A percentile compares a stretch with the other conserved stretches of the same genome.
phyloP scores from a whole-genome alignment of 306 rosid species.

The Morella rubra region DNA sequence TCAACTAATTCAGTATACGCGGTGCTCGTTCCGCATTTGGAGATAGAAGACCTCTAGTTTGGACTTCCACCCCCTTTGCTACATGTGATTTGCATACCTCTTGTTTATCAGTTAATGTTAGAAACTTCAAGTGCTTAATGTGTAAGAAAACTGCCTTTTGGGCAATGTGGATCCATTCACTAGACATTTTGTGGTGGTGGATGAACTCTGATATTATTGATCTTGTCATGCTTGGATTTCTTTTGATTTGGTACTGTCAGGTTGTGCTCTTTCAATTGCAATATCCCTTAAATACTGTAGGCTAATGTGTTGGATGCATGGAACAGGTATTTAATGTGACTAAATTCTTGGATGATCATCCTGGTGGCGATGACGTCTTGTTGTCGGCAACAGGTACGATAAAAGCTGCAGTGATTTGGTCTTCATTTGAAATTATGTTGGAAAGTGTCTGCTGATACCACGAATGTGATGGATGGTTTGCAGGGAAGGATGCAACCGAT shows the following conservation, averaged over 20 bases:
- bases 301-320: conserved; percentile 26
- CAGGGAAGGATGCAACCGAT: conserved; percentile 88
- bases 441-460: conserved; percentile 9
- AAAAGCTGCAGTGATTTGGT: conserved; percentile 9
- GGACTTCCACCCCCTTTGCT: background rate
- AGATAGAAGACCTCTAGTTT: background rate
- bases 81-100: no score
- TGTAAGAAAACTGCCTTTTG: conserved; percentile 3
- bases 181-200: background rate
- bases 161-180: background rate
- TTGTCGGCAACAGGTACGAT: conserved; percentile 65
- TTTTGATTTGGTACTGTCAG: background rate
- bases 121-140: background rate
- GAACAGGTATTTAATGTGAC: conserved; percentile 88
- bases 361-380: conserved; percentile 94
- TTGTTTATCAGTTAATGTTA: background rate
- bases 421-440: conserved; percentile 13
- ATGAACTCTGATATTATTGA: background rate
- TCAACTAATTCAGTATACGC: background rate
- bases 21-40: background rate
- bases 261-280: background rate
- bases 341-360: conserved; percentile 92
- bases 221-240: background rate
- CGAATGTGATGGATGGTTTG: conserved; percentile 21
- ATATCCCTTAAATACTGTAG: conserved; percentile 16